Base-by-base conservation (phyloP, 306 rosid species). In the Cucumis hystrix region DNA sequence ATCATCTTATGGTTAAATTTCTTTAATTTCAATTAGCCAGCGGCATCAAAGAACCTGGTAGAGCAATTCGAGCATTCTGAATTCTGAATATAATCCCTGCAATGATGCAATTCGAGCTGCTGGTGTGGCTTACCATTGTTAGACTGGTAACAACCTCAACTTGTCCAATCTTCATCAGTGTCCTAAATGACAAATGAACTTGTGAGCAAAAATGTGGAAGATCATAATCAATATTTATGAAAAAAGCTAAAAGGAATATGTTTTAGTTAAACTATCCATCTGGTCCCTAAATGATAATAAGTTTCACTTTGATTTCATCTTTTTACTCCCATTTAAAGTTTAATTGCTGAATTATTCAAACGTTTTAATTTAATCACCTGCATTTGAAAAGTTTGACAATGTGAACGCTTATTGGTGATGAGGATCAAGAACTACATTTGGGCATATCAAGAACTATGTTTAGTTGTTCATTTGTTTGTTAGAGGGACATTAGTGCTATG, bases 131-230 rank as follows among this genome's bases (percentile, higher is more conserved):
- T 56, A 14, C 28, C 37, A 54, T 17, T 28, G 77, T 49, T 51
- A 30, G 45, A 25, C 17, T 30, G 77, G 77, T 17, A 28, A 25
- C 13, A 16, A 73, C 8, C 76, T 73, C 62, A 73, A 55, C 62
- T 73, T 17, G 61, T 52, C 77, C 77, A 73, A 52, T 73, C 77
- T 73, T 73, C 77, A 73, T 73, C 77, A 4, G 77, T 51, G 77
- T 73, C 77, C 77, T 73, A 30, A 16, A 52, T 25, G 60, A 47
- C 41, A 30, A 14, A 9, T 25, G 30, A 71, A 45, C 7, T 4
- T 25, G 12, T 45, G 25, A 49, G 76, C 10, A 72, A 72, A 23
- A 28, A 4, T 9, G 57, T 25, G 41, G 45, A 72, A 28, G 60
- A 51, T 72, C 43, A n/a, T 28, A 45, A 67, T 6, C 30, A 68